Conservation (phyloP, 768 basidiomycete genomes). For the Amyloporia xantha region DNA sequence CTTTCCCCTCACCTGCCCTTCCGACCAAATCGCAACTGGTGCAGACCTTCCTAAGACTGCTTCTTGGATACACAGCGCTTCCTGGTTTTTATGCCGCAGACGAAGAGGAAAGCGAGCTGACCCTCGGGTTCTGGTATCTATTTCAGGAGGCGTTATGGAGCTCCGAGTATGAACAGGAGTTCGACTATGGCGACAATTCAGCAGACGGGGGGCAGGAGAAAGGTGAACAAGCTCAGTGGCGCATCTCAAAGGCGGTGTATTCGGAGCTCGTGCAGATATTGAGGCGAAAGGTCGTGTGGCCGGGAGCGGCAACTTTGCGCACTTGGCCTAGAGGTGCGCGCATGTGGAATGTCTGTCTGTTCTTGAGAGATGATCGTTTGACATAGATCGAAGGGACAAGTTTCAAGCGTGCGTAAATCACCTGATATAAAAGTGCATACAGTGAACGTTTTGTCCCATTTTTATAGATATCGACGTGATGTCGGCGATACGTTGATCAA, state of each 20-base stretch:
- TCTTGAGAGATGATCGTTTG: not conserved
- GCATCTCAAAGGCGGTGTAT: slow-evolving; percentile 69
- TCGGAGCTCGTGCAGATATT: slow-evolving; percentile 67
- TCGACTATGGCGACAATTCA: slow-evolving; percentile 25
- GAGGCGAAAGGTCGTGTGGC: slow-evolving; percentile 72
- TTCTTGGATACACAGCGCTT: slow-evolving; percentile 68
- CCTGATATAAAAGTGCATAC: not conserved
- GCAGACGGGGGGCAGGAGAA: slow-evolving; percentile 10
- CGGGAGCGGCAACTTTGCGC: slow-evolving; percentile 34
- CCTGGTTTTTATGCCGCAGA: slow-evolving; percentile 76
- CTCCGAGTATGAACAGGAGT: slow-evolving; percentile 42
- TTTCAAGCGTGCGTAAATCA: slow-evolving; percentile 59
- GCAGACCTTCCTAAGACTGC: slow-evolving; percentile 63
- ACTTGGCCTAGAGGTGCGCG: slow-evolving; percentile 68
- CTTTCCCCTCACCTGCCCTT: slow-evolving; percentile 8
- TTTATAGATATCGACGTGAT: slow-evolving; percentile 70
- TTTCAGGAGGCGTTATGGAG: slow-evolving; percentile 85
- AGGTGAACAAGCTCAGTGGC: slow-evolving; percentile 34
- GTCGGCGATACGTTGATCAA: slow-evolving; percentile 86
- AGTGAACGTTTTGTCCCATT: slow-evolving; percentile 1
- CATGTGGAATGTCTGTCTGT: not conserved
- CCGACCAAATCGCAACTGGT: slow-evolving; percentile 24
- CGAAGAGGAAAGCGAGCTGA: slow-evolving; percentile 85
- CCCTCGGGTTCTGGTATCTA: slow-evolving; percentile 84
- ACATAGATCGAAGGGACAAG: slow-evolving; percentile 69